Evolutionary conservation across 2,329 filamentous ascomycete species (phyloP), one percentile per base, ranked within the genome.

Genomic region (Hypoxylon rubiginosum): DNA sequence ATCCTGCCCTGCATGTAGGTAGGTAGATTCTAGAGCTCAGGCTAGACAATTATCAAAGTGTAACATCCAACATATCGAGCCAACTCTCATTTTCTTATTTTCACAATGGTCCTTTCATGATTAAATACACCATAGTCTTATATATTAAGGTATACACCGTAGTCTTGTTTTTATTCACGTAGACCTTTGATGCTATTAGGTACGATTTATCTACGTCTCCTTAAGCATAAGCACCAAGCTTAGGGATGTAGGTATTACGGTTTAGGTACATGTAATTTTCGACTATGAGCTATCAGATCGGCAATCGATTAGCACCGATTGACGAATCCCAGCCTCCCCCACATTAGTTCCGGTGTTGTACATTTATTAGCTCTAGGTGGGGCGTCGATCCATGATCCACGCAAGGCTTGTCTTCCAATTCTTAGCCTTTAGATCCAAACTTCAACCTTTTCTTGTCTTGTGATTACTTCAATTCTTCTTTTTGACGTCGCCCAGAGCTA

Each of bases 401-500:
- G 24, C 52, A 36, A 24, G 28, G 24, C 48, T 11, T 19, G 52
- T 52, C 57, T 15, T 39, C 11, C 24, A 30, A 4, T 11, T 45
- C 58, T 64, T 64, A 39, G 49, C 66, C 39, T 57, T 43, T 54
- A 50, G 58, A 39, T 67, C 51, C 51, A 62, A 67, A 67, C 55
- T 62, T 66, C 49, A 19, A 61, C n/a, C 50, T 34, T 43, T 57
- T 46, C 54, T 19, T 49, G 26, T 30, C 34, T 45, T 41, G 50
- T 21, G n/a, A 41, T 36, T 21, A 26, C 10, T 3, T 39, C 53
- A 54, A 34, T 32, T 53, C 26, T 17, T 19, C 13, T 30, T 24
- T 28, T 24, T 17, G 13, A 39, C n/a, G 19, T 17, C 1, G 21
- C 21, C 11, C 17, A 5, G 46, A 46, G 4, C 24, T 21, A 52